Evolutionary conservation across 257 asterid genomes (phyloP).

Genomic region (Solanum pennellii): DNA sequence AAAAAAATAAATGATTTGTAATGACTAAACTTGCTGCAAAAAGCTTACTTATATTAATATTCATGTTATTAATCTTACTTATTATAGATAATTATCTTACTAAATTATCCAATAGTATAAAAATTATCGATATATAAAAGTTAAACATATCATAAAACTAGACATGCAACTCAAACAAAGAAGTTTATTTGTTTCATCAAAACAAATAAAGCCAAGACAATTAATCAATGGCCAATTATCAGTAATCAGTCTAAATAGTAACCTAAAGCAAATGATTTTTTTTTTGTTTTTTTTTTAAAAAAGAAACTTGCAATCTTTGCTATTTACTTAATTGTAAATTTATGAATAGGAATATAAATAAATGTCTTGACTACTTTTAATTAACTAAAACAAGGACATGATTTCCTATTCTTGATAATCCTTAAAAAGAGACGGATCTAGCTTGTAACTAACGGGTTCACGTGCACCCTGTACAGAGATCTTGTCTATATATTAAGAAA

Average conservation of each 20-base stretch:
- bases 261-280: not conserved
- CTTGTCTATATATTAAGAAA: not conserved
- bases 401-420: constrained; percentile 19
- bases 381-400: constrained; percentile 20
- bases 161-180: not conserved
- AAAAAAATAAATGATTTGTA: no score
- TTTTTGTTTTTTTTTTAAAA: no score
- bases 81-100: not conserved
- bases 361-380: not conserved
- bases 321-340: not conserved
- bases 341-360: not conserved
- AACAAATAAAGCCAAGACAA: not conserved
- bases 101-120: not conserved
- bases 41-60: not conserved
- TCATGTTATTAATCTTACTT: not conserved
- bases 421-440: not conserved
- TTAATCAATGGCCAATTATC: not conserved
- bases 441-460: constrained; percentile 1
- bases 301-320: not conserved
- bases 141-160: not conserved
- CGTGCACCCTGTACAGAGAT: not conserved
- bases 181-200: not conserved
- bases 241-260: not conserved
- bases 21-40: not conserved
- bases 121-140: not conserved